phyloP scores from a whole-genome alignment of 148 eudicot genomes.

The Beta vulgaris region DNA sequence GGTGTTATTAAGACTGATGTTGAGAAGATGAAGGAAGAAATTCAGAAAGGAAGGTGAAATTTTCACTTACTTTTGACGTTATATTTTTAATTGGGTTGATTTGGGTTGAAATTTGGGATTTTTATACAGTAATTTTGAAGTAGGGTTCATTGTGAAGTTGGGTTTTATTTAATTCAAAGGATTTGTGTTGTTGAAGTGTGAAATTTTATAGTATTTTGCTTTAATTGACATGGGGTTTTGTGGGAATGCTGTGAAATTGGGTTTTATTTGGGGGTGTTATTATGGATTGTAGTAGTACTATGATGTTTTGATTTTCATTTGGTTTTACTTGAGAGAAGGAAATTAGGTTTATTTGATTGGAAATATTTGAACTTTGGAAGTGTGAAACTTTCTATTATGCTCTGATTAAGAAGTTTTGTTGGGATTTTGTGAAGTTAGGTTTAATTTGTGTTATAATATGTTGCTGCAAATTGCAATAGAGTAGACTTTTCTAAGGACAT shows the following conservation, averaged over 20 bases:
- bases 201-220: too few species aligned
- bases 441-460: too few species aligned
- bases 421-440: not conserved
- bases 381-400: not conserved
- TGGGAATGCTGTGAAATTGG: not conserved
- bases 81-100: too few species aligned
- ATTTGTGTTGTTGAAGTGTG: too few species aligned
- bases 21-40: constrained; percentile 46
- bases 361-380: not conserved
- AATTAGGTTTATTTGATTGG: not conserved
- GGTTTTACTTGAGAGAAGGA: not conserved
- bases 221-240: too few species aligned
- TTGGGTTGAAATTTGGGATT: not conserved
- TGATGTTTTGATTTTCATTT: not conserved
- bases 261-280: not conserved
- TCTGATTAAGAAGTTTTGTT: not conserved
- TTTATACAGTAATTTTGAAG: too few species aligned
- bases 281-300: not conserved
- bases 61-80: too few species aligned
- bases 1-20: constrained; percentile 48
- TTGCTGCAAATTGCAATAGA: too few species aligned
- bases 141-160: too few species aligned
- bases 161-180: too few species aligned
- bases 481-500: too few species aligned
- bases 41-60: constrained; percentile 86